Evolutionary conservation across 2,329 filamentous ascomycete genomes (phyloP).

Genomic region (Podosphaera aphanis): DNA sequence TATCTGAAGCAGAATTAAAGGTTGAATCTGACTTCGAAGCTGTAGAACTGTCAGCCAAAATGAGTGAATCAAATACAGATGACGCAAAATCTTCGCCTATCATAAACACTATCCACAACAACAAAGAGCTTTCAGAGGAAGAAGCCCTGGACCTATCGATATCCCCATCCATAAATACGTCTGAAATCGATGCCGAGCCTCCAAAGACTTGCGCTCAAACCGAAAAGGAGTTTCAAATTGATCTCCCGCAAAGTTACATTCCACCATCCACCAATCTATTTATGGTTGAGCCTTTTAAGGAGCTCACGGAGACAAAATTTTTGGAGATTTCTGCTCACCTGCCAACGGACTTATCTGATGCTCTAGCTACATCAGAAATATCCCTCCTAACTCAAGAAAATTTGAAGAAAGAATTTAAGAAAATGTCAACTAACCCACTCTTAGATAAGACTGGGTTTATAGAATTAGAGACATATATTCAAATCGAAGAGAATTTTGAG

Average conservation of each 20-base stretch:
- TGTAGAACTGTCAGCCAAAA: constrained; percentile 21
- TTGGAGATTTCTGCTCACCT: too few species aligned
- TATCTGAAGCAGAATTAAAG: constrained; percentile 11
- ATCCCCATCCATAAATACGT: background rate
- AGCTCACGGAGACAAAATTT: too few species aligned
- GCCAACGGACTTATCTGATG: too few species aligned
- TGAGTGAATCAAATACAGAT: background rate
- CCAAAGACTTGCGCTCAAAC: constrained; percentile 3
- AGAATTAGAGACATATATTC: too few species aligned
- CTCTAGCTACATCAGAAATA: too few species aligned
- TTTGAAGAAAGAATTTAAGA: too few species aligned
- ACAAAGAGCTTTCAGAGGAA: constrained; percentile 18
- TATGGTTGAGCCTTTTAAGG: background rate
- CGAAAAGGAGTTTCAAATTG: constrained; percentile 9
- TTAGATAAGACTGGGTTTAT: too few species aligned
- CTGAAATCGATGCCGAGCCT: constrained; percentile 11
- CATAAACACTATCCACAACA: constrained; percentile 17
- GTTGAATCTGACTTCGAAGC: constrained; percentile 15
- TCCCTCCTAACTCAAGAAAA: too few species aligned
- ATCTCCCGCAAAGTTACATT: constrained; percentile 16
- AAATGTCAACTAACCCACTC: too few species aligned
- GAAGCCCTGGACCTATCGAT: background rate
- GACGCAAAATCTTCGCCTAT: constrained; percentile 14
- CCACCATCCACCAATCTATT: background rate
- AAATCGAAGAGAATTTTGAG: background rate